These are phyloP conservation scores for Moricandia moricandioides DNA, from an alignment of 345 rosid genomes.

Conservation along the genomic window DNA sequence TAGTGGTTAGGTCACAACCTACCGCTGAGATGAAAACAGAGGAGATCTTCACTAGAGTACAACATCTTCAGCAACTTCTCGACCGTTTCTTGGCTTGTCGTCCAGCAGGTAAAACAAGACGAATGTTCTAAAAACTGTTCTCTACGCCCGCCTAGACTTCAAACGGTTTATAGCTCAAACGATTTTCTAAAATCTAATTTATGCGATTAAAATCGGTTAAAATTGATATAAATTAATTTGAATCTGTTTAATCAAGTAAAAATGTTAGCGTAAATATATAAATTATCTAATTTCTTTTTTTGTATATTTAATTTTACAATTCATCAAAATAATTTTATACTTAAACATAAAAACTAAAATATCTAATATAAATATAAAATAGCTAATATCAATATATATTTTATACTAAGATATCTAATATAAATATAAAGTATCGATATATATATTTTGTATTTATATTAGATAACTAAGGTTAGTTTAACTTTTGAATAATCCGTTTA, in stretches of 20 bases:
- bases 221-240: background rate
- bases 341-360: background rate
- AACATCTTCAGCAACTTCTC: constrained; percentile 77
- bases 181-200: no score
- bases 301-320: background rate
- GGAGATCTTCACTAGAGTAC: constrained; percentile 51
- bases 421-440: no score
- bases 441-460: no score
- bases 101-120: constrained; percentile 61
- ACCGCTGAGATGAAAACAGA: constrained; percentile 59
- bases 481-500: background rate
- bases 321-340: no score
- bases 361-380: no score
- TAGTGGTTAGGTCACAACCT: constrained; percentile 42
- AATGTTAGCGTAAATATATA: background rate
- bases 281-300: background rate
- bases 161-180: background rate
- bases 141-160: no score
- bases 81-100: constrained; percentile 82
- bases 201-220: background rate
- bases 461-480: no score
- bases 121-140: no score
- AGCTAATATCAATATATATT: no score
- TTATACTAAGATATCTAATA: no score
- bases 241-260: background rate